Evolutionary conservation across 176 grass and related monocot genomes (phyloP).

Genomic region (Oryza meyeriana): DNA sequence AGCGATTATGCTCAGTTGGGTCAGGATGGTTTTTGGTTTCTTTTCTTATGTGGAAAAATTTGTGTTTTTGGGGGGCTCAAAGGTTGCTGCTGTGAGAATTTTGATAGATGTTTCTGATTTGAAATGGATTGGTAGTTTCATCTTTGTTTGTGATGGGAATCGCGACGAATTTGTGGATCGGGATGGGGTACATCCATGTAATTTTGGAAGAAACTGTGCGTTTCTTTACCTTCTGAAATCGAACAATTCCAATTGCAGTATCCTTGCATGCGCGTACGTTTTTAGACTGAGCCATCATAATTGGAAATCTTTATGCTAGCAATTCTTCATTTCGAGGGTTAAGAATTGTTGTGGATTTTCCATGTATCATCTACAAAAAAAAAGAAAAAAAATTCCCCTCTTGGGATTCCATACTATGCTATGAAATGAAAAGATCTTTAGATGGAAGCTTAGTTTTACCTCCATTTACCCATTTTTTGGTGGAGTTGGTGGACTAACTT

Average conservation of each 20-base stretch:
- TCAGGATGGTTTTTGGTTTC: background rate
- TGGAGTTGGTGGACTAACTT: conserved; percentile 8
- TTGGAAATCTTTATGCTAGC: background rate
- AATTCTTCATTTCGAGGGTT: background rate
- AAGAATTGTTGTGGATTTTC: background rate
- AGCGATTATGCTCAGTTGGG: background rate
- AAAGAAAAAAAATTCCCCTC: background rate
- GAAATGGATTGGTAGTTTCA: background rate
- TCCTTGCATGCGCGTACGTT: background rate
- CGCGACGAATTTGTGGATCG: background rate
- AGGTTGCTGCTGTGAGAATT: background rate
- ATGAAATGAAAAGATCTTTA: background rate
- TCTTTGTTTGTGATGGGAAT: background rate
- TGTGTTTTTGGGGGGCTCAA: background rate
- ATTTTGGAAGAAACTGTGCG: background rate
- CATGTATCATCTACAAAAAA: background rate
- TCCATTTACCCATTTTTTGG: background rate
- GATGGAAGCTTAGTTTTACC: background rate
- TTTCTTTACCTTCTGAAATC: too few relatives aligned
- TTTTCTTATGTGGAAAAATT: background rate
- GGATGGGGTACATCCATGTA: background rate
- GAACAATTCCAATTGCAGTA: background rate
- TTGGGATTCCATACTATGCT: background rate
- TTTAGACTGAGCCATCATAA: background rate
- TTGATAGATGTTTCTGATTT: background rate